Evolutionary conservation across 106 monocot genomes (phyloP).

Genomic region (Iris macrosiphon): DNA sequence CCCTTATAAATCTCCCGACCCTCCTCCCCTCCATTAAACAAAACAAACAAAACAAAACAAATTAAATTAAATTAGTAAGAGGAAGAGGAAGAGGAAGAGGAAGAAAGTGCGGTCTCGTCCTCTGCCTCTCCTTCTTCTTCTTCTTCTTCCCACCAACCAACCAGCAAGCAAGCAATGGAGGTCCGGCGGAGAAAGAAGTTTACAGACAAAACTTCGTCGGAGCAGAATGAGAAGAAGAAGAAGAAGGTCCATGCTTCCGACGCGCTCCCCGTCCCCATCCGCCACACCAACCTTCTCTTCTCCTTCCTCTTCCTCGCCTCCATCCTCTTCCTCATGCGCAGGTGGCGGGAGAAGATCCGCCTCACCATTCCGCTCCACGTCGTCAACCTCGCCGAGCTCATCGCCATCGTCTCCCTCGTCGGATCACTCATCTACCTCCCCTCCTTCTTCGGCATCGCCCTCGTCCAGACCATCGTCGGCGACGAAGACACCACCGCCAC

Average conservation of each 20-base stretch:
- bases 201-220: too few species aligned
- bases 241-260: conserved; percentile 43
- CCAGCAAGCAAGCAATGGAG: conserved; percentile 14
- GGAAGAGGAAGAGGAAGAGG: too few species aligned
- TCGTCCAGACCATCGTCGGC: conserved; percentile 49
- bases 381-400: conserved; percentile 43
- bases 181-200: conserved; percentile 19
- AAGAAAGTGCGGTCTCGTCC: too few species aligned
- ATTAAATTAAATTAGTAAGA: too few species aligned
- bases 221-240: neutral
- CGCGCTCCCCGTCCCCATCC: conserved; percentile 65
- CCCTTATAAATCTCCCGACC: too few species aligned
- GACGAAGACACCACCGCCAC: too few species aligned
- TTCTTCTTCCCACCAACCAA: too few species aligned
- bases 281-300: conserved; percentile 68
- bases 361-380: conserved; percentile 51
- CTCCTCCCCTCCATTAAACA: too few species aligned
- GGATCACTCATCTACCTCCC: conserved; percentile 70
- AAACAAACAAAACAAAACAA: too few species aligned
- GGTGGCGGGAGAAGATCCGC: conserved; percentile 66
- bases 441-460: conserved; percentile 63
- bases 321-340: conserved; percentile 49
- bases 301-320: conserved; percentile 47
- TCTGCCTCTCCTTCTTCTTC: too few species aligned
- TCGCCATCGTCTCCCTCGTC: conserved; percentile 48